Evolutionary conservation across 2,329 filamentous ascomycete genomes (phyloP), one percentile per base, ranked within the genome.

Genomic region (Colletotrichum sp.): DNA sequence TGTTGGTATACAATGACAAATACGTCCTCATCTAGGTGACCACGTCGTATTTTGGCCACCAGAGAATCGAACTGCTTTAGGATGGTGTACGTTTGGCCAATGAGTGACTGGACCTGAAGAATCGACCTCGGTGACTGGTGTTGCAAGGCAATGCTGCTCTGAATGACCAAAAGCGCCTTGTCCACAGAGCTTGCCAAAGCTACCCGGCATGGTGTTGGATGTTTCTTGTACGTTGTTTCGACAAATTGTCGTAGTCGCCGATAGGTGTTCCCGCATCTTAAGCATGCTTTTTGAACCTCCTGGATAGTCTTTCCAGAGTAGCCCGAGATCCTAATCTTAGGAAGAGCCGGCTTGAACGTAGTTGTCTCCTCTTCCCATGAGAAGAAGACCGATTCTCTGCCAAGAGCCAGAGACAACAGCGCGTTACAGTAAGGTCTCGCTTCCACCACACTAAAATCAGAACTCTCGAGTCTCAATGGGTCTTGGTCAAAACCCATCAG

Each of bases 351-450:
- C 19, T 85, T 82, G 79, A 96, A 95, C 0, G 85, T 85, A 29
- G 84, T 84, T 32, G 87, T 87, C 4, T 86, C 85, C 3, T 87
- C 82, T 67, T 93, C 86, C 88, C 91, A 95, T 0, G 84, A 81
- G 82, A 95, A 97, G 39, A 97, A 89, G 3, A 94, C 87, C 0
- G 95, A 96, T 52, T 92, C 93, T 64, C 94, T 89, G 1, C 95
- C 95, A 8, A 96, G 89, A 0, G 92, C 91, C 2, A 96, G 86
- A 15, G 92, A 90, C 77, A 94, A 87, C 1, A 96, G 85, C 13
- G 92, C 93, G 22, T 88, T 83, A 66, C 88, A 84, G 80, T 92
- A 93, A 7, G 86, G 81, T 25, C 83, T 86, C 2, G 86, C 83
- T 65, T 91, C 86, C 4, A 93, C 82, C 13, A 90, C 81, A 15